A percentile compares a stretch with the other conserved stretches of the same genome.
Conservation (phyloP, 129 eudicot species). For the Scalesia atractyloides region DNA sequence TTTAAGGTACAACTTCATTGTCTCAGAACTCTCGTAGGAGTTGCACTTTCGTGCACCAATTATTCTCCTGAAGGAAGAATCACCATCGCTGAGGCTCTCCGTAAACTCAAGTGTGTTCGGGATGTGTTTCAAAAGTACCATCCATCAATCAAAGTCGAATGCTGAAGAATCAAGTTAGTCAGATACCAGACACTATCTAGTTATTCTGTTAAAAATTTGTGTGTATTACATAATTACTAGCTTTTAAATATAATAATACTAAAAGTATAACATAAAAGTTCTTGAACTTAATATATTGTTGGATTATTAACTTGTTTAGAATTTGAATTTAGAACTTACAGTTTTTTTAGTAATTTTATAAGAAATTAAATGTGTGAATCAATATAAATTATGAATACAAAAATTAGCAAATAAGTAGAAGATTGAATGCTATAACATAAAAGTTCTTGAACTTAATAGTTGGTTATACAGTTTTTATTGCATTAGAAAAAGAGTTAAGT, state of each 20-base stretch:
- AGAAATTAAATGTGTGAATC: too few relatives aligned
- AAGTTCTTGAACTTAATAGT: too few relatives aligned
- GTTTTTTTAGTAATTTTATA: too few relatives aligned
- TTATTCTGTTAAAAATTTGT: constrained; percentile 1
- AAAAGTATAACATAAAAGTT: too few relatives aligned
- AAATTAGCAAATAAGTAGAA: too few relatives aligned
- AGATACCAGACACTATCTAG: not conserved
- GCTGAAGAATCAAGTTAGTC: not conserved
- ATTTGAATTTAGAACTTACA: too few relatives aligned
- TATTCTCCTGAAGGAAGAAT: constrained; percentile 52
- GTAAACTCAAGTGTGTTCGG: constrained; percentile 38
- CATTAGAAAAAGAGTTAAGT: too few relatives aligned
- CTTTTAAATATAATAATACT: too few relatives aligned
- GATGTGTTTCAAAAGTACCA: constrained; percentile 32
- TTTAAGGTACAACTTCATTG: constrained; percentile 32
- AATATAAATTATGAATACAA: too few relatives aligned
- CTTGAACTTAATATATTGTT: not conserved
- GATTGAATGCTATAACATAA: too few relatives aligned
- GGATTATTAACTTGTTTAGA: not conserved
- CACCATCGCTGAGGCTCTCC: constrained; percentile 47
- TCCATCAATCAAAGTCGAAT: not conserved
- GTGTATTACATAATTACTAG: not conserved
- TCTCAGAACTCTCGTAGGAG: constrained; percentile 35
- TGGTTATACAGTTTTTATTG: too few relatives aligned
- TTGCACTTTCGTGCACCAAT: constrained; percentile 58